A percentile compares a stretch with the other conserved stretches of the same genome.
Conservation (phyloP, 805 yeast species). For the Wickerhamiella slavikovae region DNA sequence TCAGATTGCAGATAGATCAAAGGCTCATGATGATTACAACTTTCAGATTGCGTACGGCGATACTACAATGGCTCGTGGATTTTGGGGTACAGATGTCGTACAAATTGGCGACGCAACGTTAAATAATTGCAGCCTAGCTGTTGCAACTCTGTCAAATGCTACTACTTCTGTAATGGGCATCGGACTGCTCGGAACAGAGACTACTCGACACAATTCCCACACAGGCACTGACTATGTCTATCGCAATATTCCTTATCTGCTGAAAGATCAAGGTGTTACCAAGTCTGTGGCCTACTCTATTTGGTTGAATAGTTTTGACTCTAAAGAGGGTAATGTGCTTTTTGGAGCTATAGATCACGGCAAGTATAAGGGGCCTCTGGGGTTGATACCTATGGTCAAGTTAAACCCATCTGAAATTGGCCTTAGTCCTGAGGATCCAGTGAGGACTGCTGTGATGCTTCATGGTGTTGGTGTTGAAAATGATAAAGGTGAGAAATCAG, state of each 20-base stretch:
- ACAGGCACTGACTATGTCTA: slow-evolving; percentile 5
- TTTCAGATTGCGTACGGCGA: slow-evolving; percentile 26
- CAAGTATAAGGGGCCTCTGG: slow-evolving; percentile 30
- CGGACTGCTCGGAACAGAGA: slow-evolving; percentile 18
- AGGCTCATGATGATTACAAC: no score
- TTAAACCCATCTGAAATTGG: neutral
- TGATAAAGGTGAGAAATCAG: neutral
- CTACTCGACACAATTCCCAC: slow-evolving; percentile 8
- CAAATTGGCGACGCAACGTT: slow-evolving; percentile 27
- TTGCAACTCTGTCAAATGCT: slow-evolving; percentile 46
- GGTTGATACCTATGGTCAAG: slow-evolving; percentile 14
- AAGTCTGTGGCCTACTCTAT: slow-evolving; percentile 25
- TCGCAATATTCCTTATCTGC: slow-evolving; percentile 16
- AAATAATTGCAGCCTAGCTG: slow-evolving; percentile 42
- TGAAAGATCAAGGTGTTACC: slow-evolving; percentile 23
- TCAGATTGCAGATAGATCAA: neutral
- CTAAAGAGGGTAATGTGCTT: slow-evolving; percentile 19
- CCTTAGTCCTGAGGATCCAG: neutral
- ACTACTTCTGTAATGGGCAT: slow-evolving; percentile 30
- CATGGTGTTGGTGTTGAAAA: slow-evolving; percentile 1
- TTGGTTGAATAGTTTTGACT: slow-evolving; percentile 19
- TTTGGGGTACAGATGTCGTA: slow-evolving; percentile 39
- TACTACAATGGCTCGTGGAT: slow-evolving; percentile 24
- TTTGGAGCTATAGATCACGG: slow-evolving; percentile 53
- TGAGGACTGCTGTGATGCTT: neutral